phyloP scores from a whole-genome alignment of 768 basidiomycete species.

The Boletus tylopilopsis region DNA sequence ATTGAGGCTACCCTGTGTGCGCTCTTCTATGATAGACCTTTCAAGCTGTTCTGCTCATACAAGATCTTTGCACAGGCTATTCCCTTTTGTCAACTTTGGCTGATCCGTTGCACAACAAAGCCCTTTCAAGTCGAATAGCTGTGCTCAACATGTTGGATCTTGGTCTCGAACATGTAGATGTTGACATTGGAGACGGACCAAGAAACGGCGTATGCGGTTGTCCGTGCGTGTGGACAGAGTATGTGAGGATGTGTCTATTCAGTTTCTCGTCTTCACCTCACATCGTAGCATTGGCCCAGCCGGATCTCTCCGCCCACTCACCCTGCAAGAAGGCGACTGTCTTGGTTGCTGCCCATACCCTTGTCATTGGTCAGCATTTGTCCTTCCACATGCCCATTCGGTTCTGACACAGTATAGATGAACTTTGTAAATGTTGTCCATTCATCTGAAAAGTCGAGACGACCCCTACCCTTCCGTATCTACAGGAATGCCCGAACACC shows the following conservation, averaged over 20 bases:
- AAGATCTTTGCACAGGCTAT: constrained; percentile 50
- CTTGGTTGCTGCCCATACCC: constrained; percentile 79
- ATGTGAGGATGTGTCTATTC: constrained; percentile 24
- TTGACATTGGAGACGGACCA: constrained; percentile 59
- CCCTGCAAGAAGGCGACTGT: constrained; percentile 79
- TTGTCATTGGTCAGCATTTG: constrained; percentile 64
- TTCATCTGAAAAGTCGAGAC: constrained; percentile 67
- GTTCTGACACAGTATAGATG: constrained; percentile 45
- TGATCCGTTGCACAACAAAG: constrained; percentile 86
- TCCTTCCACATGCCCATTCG: background rate
- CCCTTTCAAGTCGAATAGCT: constrained; percentile 82
- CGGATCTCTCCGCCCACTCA: constrained; percentile 47
- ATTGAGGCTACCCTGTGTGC: constrained; percentile 71
- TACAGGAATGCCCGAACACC: no score
- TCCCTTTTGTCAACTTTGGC: constrained; percentile 69
- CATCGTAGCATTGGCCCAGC: constrained; percentile 46
- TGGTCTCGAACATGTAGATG: constrained; percentile 82
- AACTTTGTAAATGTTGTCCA: constrained; percentile 69
- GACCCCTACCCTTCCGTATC: constrained; percentile 15
- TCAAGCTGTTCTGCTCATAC: background rate
- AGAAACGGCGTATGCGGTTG: constrained; percentile 55
- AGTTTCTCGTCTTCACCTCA: constrained; percentile 21
- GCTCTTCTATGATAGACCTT: constrained; percentile 81
- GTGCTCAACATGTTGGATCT: constrained; percentile 92
- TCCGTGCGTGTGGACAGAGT: constrained; percentile 78